Percentiles rank a stretch among this genome's conserved stretches.
phyloP scores from a whole-genome alignment of 139 green algal genomes.

The Ettlia oleoabundans region DNA sequence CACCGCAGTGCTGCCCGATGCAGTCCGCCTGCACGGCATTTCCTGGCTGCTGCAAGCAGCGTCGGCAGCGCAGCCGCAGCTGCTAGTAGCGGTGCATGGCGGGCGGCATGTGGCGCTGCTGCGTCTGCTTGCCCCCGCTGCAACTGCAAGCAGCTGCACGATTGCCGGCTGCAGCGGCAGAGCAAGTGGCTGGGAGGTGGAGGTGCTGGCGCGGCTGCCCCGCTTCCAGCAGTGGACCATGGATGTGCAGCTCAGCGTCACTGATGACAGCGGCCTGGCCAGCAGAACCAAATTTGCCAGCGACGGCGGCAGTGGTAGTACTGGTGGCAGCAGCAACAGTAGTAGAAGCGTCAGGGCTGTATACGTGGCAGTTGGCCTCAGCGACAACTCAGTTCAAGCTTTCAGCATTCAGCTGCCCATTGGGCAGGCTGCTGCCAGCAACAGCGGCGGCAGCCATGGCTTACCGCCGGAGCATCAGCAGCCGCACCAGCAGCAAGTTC shows the following conservation, averaged over 20 bases:
- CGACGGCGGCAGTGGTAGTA: no score
- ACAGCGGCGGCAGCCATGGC: no score
- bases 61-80: not conserved
- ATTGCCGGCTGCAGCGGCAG: no score
- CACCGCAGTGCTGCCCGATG: conserved; percentile 17
- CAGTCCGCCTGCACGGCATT: conserved; percentile 35
- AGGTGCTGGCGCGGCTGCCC: not conserved
- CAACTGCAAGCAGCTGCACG: not conserved
- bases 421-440: no score
- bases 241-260: conserved; percentile 4
- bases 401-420: conserved; percentile 24
- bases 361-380: conserved; percentile 45
- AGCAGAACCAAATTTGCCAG: not conserved
- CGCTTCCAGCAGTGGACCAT: conserved; percentile 31
- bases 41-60: not conserved
- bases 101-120: conserved; percentile 30
- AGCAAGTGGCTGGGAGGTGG: not conserved
- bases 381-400: conserved; percentile 45
- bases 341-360: no score
- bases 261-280: not conserved
- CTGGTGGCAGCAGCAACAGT: conserved; percentile 13
- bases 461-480: no score
- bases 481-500: no score
- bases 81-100: conserved; percentile 43
- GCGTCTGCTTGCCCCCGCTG: not conserved